These are phyloP conservation scores for Leccinum pellstonianum DNA, from an alignment of 768 basidiomycete species.

Conservation along the genomic window DNA sequence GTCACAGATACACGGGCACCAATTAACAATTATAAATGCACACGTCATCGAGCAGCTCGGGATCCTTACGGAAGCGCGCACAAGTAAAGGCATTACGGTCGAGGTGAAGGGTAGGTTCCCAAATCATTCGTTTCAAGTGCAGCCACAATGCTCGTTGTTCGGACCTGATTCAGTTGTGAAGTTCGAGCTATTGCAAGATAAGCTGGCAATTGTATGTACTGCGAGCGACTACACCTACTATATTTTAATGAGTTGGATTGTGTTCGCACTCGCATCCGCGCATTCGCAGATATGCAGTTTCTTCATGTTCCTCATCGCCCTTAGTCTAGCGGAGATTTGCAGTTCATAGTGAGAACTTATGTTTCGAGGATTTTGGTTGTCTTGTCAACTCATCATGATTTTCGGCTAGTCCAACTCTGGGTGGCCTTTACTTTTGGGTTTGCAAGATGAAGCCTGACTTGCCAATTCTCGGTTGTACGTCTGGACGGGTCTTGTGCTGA, in stretches of 20 bases:
- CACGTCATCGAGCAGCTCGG: too few relatives aligned
- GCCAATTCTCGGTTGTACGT: constrained; percentile 53
- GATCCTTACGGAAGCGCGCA: too few relatives aligned
- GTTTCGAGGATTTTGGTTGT: not conserved
- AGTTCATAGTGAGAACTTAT: constrained; percentile 47
- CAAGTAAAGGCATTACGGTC: too few relatives aligned
- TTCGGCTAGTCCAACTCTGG: constrained; percentile 51
- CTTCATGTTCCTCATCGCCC: constrained; percentile 57
- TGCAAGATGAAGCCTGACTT: constrained; percentile 57
- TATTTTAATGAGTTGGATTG: too few relatives aligned
- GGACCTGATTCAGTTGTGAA: too few relatives aligned
- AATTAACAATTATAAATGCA: constrained; percentile 28
- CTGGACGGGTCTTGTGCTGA: not conserved
- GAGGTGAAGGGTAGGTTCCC: too few relatives aligned
- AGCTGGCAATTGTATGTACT: too few relatives aligned
- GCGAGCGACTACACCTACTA: too few relatives aligned
- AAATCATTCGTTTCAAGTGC: too few relatives aligned
- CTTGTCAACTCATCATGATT: constrained; percentile 1
- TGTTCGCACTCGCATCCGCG: not conserved
- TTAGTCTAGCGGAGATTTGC: constrained; percentile 58
- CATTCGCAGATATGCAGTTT: constrained; percentile 49
- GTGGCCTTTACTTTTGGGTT: constrained; percentile 63
- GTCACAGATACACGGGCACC: constrained; percentile 24
- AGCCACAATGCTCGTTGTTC: too few relatives aligned
- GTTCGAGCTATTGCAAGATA: too few relatives aligned